Evolutionary conservation across 228 moss, liverwort and hornwort species (phyloP), one percentile per base, ranked within the genome.

Genomic region (Sphagnum magellanicum): DNA sequence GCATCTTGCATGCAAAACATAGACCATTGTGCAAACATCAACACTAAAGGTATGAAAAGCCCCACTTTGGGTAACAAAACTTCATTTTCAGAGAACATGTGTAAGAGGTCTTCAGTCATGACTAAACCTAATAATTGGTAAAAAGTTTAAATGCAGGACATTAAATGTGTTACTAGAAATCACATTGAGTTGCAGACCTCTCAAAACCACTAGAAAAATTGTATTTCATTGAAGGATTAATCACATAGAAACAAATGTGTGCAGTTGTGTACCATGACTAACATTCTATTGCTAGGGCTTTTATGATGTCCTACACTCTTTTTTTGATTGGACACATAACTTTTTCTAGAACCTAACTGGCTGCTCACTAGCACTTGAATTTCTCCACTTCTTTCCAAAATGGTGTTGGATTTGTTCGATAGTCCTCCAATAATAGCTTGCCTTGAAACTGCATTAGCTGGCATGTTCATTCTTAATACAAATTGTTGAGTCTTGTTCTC

Each of bases 381-480:
- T 49, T 74, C 78, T 52, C 71, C 47, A 9, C 53, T 53, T 11
- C 11, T 53, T 11, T 73, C 76, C 61, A 67, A 60, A 59, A 78
- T 86, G 59, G 74, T 77, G 58, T 71, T 76, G 74, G 83, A 69
- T 70, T 83, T 83, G 1, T 77, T 67, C 68, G 75, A 59, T 50
- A 79, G 6, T 63, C 78, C 79, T 68, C 79, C 78, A 48, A 60
- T 69, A 16, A 70, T 70, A 77, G 84, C 84, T 74, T 62, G 48
- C 60, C 88, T 80, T 48, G 84, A 76, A 74, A 81, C 81, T 4
- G 81, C 88, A 60, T 75, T 72, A 67, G 73, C 79, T 63, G 81
- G 84, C 88, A 88, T 88, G 74, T 84, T 88, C 80, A 76, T 88
- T 68, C 88, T 77, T n/a, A 70, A 64, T 14, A 76, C 78, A n/a